Evolutionary conservation across 805 yeast genomes (phyloP).

Genomic region (Starmerella kuoi): DNA sequence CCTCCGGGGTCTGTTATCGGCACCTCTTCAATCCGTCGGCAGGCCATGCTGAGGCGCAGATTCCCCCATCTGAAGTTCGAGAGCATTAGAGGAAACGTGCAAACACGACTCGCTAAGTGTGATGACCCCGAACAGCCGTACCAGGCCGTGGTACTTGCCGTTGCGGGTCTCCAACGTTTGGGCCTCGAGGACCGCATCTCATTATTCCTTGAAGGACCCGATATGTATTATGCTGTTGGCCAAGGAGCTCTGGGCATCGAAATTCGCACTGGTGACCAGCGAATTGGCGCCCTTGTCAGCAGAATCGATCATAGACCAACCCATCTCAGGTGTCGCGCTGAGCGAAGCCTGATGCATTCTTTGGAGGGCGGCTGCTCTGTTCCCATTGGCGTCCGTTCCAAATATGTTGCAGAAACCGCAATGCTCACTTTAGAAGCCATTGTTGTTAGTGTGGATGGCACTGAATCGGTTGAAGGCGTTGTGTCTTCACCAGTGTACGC

Average conservation of each 20-base stretch:
- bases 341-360: constrained; percentile 71
- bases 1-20: constrained; percentile 85
- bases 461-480: constrained; percentile 48
- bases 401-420: constrained; percentile 37
- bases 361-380: constrained; percentile 98
- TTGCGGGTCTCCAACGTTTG: constrained; percentile 76
- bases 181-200: constrained; percentile 69
- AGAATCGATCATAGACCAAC: constrained; percentile 55
- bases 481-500: constrained; percentile 32
- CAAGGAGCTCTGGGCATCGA: constrained; percentile 96
- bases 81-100: constrained; percentile 73
- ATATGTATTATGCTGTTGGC: constrained; percentile 95
- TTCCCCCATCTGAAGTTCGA: constrained; percentile 70
- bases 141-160: constrained; percentile 72
- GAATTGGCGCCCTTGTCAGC: constrained; percentile 46
- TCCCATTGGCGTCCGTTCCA: constrained; percentile 82
- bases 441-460: constrained; percentile 79
- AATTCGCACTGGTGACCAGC: constrained; percentile 56
- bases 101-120: constrained; percentile 68
- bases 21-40: constrained; percentile 85
- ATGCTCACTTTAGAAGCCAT: constrained; percentile 49
- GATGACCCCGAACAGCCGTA: constrained; percentile 57
- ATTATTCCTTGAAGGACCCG: constrained; percentile 52
- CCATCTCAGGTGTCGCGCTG: constrained; percentile 71
- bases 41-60: constrained; percentile 73